phyloP scores from a whole-genome alignment of 2,329 filamentous ascomycete species.

The Clarireedia monteithiana region DNA sequence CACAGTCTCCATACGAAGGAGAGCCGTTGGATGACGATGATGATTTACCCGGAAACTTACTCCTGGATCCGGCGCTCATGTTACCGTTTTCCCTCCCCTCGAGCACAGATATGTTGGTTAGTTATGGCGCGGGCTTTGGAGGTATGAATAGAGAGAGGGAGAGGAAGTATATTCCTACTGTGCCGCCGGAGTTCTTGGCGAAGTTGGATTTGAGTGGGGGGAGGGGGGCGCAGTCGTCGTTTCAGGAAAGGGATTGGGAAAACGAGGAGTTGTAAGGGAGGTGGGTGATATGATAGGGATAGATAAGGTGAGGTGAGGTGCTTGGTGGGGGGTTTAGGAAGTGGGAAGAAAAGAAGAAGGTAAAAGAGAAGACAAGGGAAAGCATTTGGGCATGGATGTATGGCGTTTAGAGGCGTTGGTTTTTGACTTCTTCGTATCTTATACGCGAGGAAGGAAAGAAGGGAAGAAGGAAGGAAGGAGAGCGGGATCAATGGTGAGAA shows the following conservation, averaged over 20 bases:
- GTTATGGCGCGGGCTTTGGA: constrained; percentile 89
- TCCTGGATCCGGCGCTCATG: constrained; percentile 85
- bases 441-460: not conserved
- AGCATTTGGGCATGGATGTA: too few relatives aligned
- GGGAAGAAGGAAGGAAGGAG: too few relatives aligned
- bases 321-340: not conserved
- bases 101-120: constrained; percentile 94
- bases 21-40: constrained; percentile 44
- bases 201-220: constrained; percentile 60
- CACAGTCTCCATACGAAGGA: constrained; percentile 19
- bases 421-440: not conserved
- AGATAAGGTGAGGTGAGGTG: not conserved
- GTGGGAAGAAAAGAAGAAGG: too few relatives aligned
- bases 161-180: constrained; percentile 90
- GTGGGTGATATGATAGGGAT: not conserved
- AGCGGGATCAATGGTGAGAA: too few relatives aligned
- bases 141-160: constrained; percentile 87
- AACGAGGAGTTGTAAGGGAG: constrained; percentile 43
- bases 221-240: constrained; percentile 47
- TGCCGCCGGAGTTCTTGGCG: constrained; percentile 85
- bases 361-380: too few relatives aligned
- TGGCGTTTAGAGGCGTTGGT: too few relatives aligned
- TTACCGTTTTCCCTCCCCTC: constrained; percentile 93
- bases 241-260: constrained; percentile 58
- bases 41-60: constrained; percentile 64